Evolutionary conservation across 2,329 filamentous ascomycete genomes (phyloP).

Genomic region (Aspergillus pseudoterreus): DNA sequence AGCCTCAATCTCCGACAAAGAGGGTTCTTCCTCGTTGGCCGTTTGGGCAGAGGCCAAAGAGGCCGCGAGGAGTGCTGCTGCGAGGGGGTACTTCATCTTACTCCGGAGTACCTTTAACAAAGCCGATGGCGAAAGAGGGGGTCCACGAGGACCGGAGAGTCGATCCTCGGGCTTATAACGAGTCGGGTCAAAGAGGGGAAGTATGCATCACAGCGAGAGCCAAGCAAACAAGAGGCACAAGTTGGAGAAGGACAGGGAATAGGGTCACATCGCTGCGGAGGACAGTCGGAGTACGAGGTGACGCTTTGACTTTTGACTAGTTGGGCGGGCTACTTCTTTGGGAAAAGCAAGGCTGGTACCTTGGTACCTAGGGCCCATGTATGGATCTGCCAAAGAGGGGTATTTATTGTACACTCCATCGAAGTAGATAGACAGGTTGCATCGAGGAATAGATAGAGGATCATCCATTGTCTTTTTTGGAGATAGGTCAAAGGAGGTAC

Average conservation of each 20-base stretch:
- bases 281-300: neutral
- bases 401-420: too few relatives aligned
- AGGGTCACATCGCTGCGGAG: neutral
- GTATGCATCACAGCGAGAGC: neutral
- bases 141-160: neutral
- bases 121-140: neutral
- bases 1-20: slow-evolving; percentile 25
- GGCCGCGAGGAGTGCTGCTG: slow-evolving; percentile 22
- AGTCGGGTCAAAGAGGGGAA: neutral
- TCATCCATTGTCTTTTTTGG: too few relatives aligned
- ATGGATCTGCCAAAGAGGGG: too few relatives aligned
- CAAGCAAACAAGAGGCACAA: neutral
- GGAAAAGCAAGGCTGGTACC: neutral
- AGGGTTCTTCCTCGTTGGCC: slow-evolving; percentile 22
- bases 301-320: neutral
- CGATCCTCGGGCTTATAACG: too few relatives aligned
- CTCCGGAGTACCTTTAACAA: neutral
- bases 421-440: too few relatives aligned
- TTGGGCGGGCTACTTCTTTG: neutral
- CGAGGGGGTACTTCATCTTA: slow-evolving; percentile 43
- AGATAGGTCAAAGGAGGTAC: too few relatives aligned
- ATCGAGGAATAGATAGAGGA: too few relatives aligned
- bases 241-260: neutral
- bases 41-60: slow-evolving; percentile 24
- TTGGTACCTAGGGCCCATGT: too few relatives aligned